phyloP scores from a whole-genome alignment of 1,284 basidiomycete genomes.

The Gomphus sp. region DNA sequence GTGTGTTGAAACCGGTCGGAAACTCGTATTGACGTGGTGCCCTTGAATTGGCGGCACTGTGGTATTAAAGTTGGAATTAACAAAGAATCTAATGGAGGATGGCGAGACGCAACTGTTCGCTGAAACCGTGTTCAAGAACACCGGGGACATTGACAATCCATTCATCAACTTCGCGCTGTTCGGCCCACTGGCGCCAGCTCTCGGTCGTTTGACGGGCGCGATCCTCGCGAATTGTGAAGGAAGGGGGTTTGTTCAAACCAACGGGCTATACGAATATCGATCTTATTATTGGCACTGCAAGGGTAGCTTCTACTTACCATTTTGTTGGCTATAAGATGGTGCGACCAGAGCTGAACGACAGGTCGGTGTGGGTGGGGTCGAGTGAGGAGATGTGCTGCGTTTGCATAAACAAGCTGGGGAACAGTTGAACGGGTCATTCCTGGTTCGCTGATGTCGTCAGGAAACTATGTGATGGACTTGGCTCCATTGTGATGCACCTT shows the following conservation, averaged over 20 bases:
- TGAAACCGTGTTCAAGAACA: constrained; percentile 81
- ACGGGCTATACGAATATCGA: constrained; percentile 43
- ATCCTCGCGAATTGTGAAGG: constrained; percentile 66
- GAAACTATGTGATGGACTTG: background rate
- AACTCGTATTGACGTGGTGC: constrained; percentile 81
- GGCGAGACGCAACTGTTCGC: constrained; percentile 57
- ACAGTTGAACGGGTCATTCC: constrained; percentile 64
- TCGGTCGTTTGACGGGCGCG: constrained; percentile 65
- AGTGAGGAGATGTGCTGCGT: constrained; percentile 56
- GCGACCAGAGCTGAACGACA: constrained; percentile 61
- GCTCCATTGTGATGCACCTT: constrained; percentile 45
- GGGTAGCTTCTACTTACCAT: constrained; percentile 27
- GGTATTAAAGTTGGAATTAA: constrained; percentile 5
- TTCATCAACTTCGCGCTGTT: constrained; percentile 81
- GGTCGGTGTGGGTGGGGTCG: constrained; percentile 37
- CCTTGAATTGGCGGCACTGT: constrained; percentile 43
- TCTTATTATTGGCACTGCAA: background rate
- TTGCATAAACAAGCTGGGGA: constrained; percentile 69
- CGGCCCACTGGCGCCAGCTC: constrained; percentile 78
- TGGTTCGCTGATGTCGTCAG: constrained; percentile 19
- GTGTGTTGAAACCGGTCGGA: constrained; percentile 86
- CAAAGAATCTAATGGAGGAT: background rate
- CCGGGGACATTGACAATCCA: constrained; percentile 88
- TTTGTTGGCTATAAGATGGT: constrained; percentile 85
- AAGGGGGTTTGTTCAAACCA: constrained; percentile 46